A percentile compares a stretch with the other conserved stretches of the same genome.
phyloP scores from a whole-genome alignment of 176 grass and related monocot species.

The Canna indica region DNA sequence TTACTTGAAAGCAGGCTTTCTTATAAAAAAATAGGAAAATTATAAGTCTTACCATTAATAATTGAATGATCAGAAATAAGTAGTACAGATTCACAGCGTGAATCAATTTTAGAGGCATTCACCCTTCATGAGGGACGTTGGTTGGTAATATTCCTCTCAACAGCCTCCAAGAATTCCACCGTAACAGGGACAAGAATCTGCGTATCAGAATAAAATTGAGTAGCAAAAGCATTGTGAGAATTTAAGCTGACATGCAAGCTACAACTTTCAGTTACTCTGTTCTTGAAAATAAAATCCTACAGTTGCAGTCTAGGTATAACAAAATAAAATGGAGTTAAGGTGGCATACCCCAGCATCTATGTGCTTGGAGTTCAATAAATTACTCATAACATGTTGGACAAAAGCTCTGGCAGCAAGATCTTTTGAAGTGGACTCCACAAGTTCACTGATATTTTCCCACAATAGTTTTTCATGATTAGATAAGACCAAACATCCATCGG shows the following conservation, averaged over 20 bases:
- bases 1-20: neutral
- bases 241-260: neutral
- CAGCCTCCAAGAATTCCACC: conserved; percentile 61
- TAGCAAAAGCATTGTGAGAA: neutral
- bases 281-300: neutral
- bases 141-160: conserved; percentile 42
- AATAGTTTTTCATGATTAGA: conserved; percentile 63
- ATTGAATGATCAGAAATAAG: conserved; percentile 80
- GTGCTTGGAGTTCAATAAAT: conserved; percentile 46
- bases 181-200: conserved; percentile 53
- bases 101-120: conserved; percentile 59
- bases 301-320: neutral
- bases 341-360: conserved; percentile 49
- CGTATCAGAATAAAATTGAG: neutral
- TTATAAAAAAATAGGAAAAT: no score
- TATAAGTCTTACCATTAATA: conserved; percentile 50
- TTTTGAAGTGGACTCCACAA: conserved; percentile 47
- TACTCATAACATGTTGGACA: conserved; percentile 53
- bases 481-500: conserved; percentile 33
- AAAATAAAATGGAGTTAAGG: neutral
- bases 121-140: conserved; percentile 62
- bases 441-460: conserved; percentile 50
- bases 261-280: neutral
- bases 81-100: conserved; percentile 41
- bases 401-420: conserved; percentile 54